Percentiles rank a stretch among this genome's conserved stretches.
Conservation (phyloP, 495 filamentous ascomycete genomes). For the Tirmania nivea region DNA sequence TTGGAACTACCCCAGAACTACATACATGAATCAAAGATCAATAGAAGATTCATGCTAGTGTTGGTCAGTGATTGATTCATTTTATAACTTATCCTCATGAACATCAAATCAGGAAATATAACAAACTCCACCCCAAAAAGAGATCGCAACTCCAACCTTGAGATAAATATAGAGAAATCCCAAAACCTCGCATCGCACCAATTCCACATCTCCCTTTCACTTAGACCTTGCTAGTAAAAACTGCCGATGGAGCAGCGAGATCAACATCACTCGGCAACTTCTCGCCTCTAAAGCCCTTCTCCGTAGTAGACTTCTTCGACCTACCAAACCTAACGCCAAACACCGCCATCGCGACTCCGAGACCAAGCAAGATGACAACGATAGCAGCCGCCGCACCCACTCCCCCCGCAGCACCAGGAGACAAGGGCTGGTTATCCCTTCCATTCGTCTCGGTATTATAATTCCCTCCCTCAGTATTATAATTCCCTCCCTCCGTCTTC, state of each 20-base stretch:
- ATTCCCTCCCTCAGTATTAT: conserved; percentile 27
- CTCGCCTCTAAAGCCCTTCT: conserved; percentile 30
- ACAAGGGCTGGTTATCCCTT: too few relatives aligned
- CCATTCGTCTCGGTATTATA: conserved; percentile 19
- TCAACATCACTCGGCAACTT: conserved; percentile 32
- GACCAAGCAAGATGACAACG: conserved; percentile 21
- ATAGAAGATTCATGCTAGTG: too few relatives aligned
- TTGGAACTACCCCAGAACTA: too few relatives aligned
- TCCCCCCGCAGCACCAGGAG: conserved; percentile 28
- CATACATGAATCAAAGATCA: too few relatives aligned
- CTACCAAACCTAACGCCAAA: conserved; percentile 11
- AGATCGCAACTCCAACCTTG: too few relatives aligned
- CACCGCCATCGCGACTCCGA: conserved; percentile 15
- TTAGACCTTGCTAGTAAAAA: conserved; percentile 11
- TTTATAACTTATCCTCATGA: too few relatives aligned
- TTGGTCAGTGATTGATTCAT: too few relatives aligned
- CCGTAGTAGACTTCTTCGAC: conserved; percentile 3
- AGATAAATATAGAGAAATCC: too few relatives aligned
- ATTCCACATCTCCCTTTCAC: too few relatives aligned
- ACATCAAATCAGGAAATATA: too few relatives aligned
- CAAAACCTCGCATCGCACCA: too few relatives aligned
- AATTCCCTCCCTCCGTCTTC: conserved; percentile 30
- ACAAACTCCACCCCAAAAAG: too few relatives aligned
- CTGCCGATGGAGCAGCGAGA: conserved; percentile 21
- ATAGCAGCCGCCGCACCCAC: conserved; percentile 28